These are phyloP conservation scores for Metroxylon sagu DNA, from an alignment of 176 grass and related monocot genomes.

Conservation along the genomic window DNA sequence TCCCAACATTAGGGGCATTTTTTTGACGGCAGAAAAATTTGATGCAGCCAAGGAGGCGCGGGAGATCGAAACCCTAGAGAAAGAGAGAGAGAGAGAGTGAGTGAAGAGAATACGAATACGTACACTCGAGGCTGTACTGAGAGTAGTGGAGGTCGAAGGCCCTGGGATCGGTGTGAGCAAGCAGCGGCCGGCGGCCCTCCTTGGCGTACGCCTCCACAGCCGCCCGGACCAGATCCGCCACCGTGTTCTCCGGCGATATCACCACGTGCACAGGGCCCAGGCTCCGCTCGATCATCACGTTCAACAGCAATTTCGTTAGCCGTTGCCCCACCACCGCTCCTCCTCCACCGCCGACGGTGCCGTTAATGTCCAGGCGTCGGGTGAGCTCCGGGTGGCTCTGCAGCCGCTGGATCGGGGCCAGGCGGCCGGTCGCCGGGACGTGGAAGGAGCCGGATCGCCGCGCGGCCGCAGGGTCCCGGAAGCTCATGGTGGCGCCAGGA, in stretches of 20 bases:
- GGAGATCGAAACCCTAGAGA: neutral
- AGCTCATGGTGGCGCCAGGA: too few species aligned
- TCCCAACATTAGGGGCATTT: too few species aligned
- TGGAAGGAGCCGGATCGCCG: too few species aligned
- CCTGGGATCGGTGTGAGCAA: neutral
- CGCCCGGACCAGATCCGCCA: neutral
- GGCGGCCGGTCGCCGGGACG: too few species aligned
- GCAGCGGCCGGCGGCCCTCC: constrained; percentile 7
- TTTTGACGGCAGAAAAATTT: too few species aligned
- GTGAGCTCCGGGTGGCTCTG: too few species aligned
- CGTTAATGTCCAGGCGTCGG: neutral
- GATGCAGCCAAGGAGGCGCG: too few species aligned
- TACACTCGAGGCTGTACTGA: constrained; percentile 16
- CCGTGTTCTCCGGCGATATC: neutral
- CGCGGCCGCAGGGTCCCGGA: too few species aligned
- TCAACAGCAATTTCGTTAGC: neutral
- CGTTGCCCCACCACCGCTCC: neutral
- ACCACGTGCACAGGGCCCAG: constrained; percentile 11
- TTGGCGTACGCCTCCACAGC: neutral
- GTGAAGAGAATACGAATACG: neutral
- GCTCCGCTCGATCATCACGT: constrained; percentile 12
- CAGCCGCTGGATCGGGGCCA: too few species aligned
- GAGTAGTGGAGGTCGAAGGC: constrained; percentile 18
- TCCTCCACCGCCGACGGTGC: neutral
- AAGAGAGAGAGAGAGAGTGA: too few species aligned